Evolutionary conservation across 371 early-diverging fungal species (phyloP), one percentile per base, ranked within the genome.

Genomic region (Mortierella sp.): DNA sequence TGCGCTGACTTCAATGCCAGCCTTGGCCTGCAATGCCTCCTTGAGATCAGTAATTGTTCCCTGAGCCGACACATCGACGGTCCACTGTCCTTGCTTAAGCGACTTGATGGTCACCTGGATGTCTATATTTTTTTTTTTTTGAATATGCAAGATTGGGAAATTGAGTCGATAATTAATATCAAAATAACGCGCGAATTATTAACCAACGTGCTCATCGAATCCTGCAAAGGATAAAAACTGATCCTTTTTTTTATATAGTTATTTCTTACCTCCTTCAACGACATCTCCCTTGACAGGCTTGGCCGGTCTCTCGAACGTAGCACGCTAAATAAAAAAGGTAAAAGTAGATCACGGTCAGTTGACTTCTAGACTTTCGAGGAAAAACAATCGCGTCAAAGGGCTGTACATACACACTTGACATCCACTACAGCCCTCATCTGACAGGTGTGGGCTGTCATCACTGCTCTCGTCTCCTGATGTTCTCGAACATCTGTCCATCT

Each of bases 61-160:
- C n/a, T 76, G 77, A 3, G 81, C 73, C 4, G 81, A 70, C 16
- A 80, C 77, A 64, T 70, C 63, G 9, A 80, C 81, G 22, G 70
- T 80, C 77, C 77, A 80, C 64, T 80, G 73, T 24, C 85, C 85
- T 44, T 80, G 64, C 63, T 85, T 86, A 53, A 86, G 77, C 11
- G 81, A 77, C 77, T 86, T 86, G 66, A 86, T 69, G 4, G 73
- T 73, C 64, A 86, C 76, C 29, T 86, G 71, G 43, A 86, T 85
- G 63, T 76, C 80, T 80, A 64, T 52, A 2, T 31, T 48, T 4
- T 66, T 8, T 80, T 55, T 52, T 2, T 31, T 48, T 4, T 66
- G 6, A 24, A 71, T 19, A 47, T 37, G 16, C 7, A 61, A 22
- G 63, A 19, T 31, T 24, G 45, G 41, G 26, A n/a, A 34, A 7